Conservation (phyloP, 192 early-diverging fungal species). For the Entomortierella parvispora region DNA sequence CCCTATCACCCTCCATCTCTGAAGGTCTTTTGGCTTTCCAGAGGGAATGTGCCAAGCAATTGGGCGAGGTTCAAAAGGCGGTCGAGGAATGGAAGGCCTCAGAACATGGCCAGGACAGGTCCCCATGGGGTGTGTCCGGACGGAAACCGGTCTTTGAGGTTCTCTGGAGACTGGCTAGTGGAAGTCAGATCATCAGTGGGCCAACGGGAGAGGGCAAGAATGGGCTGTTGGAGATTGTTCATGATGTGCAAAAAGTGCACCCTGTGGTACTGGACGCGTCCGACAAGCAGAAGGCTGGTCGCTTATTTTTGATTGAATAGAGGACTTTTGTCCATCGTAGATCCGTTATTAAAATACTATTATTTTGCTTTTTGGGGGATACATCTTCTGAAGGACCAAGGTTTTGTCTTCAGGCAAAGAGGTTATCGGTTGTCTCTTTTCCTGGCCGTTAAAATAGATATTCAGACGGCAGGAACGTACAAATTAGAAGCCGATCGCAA, state of each 20-base stretch:
- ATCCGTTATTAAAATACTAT: too few relatives aligned
- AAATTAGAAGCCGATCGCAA: too few relatives aligned
- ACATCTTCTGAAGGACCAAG: too few relatives aligned
- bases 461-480: too few relatives aligned
- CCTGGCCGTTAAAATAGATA: too few relatives aligned
- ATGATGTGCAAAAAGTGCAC: conserved; percentile 15
- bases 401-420: too few relatives aligned
- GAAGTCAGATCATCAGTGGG: conserved; percentile 6
- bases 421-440: too few relatives aligned
- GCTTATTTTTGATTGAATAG: conserved; percentile 43
- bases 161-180: conserved; percentile 27
- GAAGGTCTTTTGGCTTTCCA: conserved; percentile 9
- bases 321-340: too few relatives aligned
- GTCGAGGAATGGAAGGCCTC: conserved; percentile 17
- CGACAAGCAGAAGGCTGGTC: not conserved
- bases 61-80: conserved; percentile 10
- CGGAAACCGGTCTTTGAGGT: conserved; percentile 46
- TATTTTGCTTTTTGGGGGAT: too few relatives aligned
- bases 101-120: conserved; percentile 5
- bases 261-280: conserved; percentile 36
- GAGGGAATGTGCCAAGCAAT: conserved; percentile 11
- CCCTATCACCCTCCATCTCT: not conserved
- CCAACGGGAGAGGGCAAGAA: not conserved
- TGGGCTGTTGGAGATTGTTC: conserved; percentile 6
- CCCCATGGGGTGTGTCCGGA: conserved; percentile 45